phyloP scores from a whole-genome alignment of 2,329 filamentous ascomycete species.

The Aureobasidium sp. region DNA sequence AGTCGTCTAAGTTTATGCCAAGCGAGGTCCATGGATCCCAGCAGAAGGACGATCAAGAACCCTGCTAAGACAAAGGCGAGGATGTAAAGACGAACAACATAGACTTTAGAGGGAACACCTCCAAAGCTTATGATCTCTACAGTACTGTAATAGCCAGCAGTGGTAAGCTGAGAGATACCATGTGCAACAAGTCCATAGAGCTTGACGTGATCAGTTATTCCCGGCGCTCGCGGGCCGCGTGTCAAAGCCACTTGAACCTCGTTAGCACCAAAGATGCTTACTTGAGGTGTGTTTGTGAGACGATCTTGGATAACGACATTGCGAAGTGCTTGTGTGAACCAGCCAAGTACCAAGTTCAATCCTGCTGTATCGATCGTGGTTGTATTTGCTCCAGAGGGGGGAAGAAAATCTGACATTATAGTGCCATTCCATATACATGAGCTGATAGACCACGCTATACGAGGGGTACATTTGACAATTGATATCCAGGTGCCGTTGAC shows the following conservation, averaged over 20 bases:
- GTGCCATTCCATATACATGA: background rate
- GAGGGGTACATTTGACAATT: background rate
- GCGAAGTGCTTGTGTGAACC: background rate
- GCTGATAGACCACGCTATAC: background rate
- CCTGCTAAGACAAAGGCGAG: background rate
- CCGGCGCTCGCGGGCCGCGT: background rate
- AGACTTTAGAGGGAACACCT: background rate
- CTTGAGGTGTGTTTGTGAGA: background rate
- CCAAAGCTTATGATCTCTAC: background rate
- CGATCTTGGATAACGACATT: background rate
- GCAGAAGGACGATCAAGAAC: background rate
- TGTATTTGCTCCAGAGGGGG: background rate
- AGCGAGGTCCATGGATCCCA: background rate
- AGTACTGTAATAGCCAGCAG: background rate
- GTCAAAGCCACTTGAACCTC: background rate
- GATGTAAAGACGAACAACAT: background rate
- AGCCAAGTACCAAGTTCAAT: background rate
- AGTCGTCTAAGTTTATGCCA: background rate
- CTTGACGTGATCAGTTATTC: background rate
- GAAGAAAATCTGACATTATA: background rate
- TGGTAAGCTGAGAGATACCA: background rate
- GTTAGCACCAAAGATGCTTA: background rate
- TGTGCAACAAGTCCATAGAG: background rate
- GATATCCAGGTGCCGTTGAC: background rate
- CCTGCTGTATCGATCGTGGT: background rate